Evolutionary conservation across 2,329 filamentous ascomycete genomes (phyloP).

Genomic region (Penicillium sp.): DNA sequence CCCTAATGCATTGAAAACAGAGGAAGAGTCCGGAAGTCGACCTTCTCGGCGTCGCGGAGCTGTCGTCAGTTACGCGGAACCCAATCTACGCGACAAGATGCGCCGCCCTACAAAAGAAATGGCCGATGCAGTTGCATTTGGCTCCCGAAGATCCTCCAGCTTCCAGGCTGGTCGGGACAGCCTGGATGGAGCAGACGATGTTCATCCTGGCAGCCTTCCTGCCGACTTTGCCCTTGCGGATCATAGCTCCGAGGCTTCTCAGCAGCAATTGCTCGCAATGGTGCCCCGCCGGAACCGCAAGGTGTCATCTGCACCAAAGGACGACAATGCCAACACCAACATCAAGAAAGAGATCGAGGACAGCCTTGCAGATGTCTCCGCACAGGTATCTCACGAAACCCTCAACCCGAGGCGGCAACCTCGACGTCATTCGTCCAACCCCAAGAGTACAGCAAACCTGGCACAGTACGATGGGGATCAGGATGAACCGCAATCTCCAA

Average conservation of each 20-base stretch:
- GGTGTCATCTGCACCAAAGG: slow-evolving; percentile 25
- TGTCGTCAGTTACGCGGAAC: slow-evolving; percentile 78
- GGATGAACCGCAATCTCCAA: slow-evolving; percentile 3
- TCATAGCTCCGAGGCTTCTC: slow-evolving; percentile 19
- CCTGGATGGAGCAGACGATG: slow-evolving; percentile 30
- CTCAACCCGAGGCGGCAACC: slow-evolving; percentile 20
- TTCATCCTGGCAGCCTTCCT: slow-evolving; percentile 6
- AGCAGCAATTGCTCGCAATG: slow-evolving; percentile 22
- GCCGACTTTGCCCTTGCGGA: slow-evolving; percentile 16
- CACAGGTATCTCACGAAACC: slow-evolving; percentile 8
- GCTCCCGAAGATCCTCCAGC: slow-evolving; percentile 48
- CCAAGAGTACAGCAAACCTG: slow-evolving; percentile 14
- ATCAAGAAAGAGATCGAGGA: slow-evolving; percentile 6
- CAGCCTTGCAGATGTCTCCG: slow-evolving; percentile 7
- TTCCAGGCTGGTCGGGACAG: slow-evolving; percentile 47
- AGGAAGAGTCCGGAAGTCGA: slow-evolving; percentile 38
- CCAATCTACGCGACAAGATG: slow-evolving; percentile 81
- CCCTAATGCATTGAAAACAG: slow-evolving; percentile 11
- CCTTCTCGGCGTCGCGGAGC: slow-evolving; percentile 67
- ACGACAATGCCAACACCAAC: neutral
- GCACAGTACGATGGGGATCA: slow-evolving; percentile 5
- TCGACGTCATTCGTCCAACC: slow-evolving; percentile 37
- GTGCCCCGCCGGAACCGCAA: slow-evolving; percentile 36
- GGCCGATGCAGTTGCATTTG: slow-evolving; percentile 67
- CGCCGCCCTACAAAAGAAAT: slow-evolving; percentile 75